Percentiles rank a stretch among this genome's conserved stretches.
Conservation (phyloP, 352 stramenopile genomes). For the Globisporangium camurandrum region DNA sequence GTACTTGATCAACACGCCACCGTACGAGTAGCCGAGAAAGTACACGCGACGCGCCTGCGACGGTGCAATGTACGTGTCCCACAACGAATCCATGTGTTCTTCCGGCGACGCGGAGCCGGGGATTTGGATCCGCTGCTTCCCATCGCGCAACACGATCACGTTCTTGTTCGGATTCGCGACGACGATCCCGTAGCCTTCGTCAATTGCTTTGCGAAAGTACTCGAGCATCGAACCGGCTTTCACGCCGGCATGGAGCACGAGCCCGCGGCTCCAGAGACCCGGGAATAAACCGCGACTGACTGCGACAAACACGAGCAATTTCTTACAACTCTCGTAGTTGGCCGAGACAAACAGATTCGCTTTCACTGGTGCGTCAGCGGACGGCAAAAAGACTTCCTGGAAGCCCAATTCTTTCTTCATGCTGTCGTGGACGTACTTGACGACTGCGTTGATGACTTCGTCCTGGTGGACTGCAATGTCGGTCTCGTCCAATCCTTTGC, state of each 20-base stretch:
- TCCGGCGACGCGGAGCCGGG: conserved; percentile 76
- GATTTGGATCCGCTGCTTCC: conserved; percentile 78
- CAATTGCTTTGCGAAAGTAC: conserved; percentile 84
- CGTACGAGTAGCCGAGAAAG: conserved; percentile 86
- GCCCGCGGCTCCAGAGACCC: conserved; percentile 76
- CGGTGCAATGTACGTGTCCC: conserved; percentile 71
- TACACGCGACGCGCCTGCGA: conserved; percentile 63
- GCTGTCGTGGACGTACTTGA: conserved; percentile 82
- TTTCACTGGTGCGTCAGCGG: conserved; percentile 60
- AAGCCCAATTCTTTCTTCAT: conserved; percentile 79
- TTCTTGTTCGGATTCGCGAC: conserved; percentile 89
- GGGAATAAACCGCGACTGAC: conserved; percentile 76
- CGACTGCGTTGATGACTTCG: conserved; percentile 82
- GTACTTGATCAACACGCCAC: conserved; percentile 86
- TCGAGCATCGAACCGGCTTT: conserved; percentile 85
- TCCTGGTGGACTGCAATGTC: conserved; percentile 85
- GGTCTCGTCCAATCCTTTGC: conserved; percentile 72
- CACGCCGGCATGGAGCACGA: conserved; percentile 82
- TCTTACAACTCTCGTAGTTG: conserved; percentile 77
- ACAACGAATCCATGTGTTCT: conserved; percentile 86
- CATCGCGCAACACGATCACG: conserved; percentile 72
- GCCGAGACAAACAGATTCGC: conserved; percentile 79
- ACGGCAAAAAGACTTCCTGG: conserved; percentile 63
- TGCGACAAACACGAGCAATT: conserved; percentile 81
- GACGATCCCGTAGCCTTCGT: conserved; percentile 81